phyloP scores from a whole-genome alignment of 2,329 filamentous ascomycete species.

The Phialocephala subalpina region DNA sequence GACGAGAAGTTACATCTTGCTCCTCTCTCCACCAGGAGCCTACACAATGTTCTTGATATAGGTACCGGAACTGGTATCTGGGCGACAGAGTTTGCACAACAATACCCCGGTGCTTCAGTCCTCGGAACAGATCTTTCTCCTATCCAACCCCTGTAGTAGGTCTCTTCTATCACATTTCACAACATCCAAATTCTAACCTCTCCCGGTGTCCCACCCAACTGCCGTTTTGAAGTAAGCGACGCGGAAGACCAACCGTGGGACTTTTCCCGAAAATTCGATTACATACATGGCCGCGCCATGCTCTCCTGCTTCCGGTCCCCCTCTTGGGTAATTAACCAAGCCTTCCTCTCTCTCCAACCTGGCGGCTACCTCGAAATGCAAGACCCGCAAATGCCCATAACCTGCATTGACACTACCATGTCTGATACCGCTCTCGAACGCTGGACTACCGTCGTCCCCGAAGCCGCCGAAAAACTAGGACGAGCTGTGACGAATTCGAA shows the following conservation, averaged over 20 bases:
- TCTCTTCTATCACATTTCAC: too few relatives aligned
- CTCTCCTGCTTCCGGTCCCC: background rate
- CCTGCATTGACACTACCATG: background rate
- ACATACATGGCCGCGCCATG: conserved; percentile 11
- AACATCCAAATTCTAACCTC: too few relatives aligned
- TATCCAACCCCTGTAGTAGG: too few relatives aligned
- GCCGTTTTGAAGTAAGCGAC: too few relatives aligned
- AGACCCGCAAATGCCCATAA: conserved; percentile 5
- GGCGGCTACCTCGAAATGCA: conserved; percentile 7
- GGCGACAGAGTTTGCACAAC: conserved; percentile 13
- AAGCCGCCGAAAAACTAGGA: background rate
- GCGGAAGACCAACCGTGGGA: conserved; percentile 5
- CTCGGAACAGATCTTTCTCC: conserved; percentile 19
- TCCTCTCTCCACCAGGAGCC: too few relatives aligned
- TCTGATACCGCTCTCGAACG: background rate
- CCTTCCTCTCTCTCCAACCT: background rate
- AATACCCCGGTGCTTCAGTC: conserved; percentile 16
- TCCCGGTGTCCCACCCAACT: too few relatives aligned
- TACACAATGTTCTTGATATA: too few relatives aligned
- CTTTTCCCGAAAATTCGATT: background rate
- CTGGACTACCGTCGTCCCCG: background rate
- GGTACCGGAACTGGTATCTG: conserved; percentile 20
- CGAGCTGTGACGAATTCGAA: background rate
- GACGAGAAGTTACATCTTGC: too few relatives aligned
- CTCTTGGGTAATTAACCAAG: background rate